phyloP scores from a whole-genome alignment of 192 early-diverging fungal species.

The Chytriomyces hyalinus region DNA sequence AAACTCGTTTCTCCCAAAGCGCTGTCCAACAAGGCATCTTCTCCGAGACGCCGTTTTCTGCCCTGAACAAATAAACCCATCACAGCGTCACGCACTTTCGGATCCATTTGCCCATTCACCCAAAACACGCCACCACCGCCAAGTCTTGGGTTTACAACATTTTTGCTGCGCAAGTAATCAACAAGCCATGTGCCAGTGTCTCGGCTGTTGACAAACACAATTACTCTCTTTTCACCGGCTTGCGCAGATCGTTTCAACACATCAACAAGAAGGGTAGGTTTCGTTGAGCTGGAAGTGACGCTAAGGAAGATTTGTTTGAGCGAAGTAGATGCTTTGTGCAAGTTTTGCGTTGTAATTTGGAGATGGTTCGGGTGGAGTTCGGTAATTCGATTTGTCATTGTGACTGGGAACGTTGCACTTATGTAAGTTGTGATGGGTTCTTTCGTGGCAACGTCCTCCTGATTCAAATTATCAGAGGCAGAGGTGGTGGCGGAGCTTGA shows the following conservation, averaged over 20 bases:
- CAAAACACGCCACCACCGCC: slow-evolving; percentile 15
- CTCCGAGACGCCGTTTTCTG: not conserved
- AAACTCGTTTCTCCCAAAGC: not conserved
- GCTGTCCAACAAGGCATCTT: slow-evolving; percentile 8
- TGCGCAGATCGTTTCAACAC: slow-evolving; percentile 64
- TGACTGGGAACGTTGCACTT: slow-evolving; percentile 61
- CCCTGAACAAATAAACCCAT: slow-evolving; percentile 6
- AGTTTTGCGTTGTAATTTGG: slow-evolving; percentile 76
- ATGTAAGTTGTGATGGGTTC: slow-evolving; percentile 30
- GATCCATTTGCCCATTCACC: slow-evolving; percentile 24
- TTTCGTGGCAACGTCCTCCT: slow-evolving; percentile 45
- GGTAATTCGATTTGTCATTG: slow-evolving; percentile 66
- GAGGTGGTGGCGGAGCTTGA: not conserved
- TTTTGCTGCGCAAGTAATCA: slow-evolving; percentile 37
- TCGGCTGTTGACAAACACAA: slow-evolving; percentile 87
- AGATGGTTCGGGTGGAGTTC: slow-evolving; percentile 52
- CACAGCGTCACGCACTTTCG: slow-evolving; percentile 17
- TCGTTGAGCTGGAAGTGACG: slow-evolving; percentile 67
- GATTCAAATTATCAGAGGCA: slow-evolving; percentile 34
- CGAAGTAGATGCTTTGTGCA: slow-evolving; percentile 79
- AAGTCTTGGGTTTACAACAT: not conserved
- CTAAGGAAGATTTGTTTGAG: slow-evolving; percentile 83
- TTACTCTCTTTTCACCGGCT: slow-evolving; percentile 63
- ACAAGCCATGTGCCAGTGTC: slow-evolving; percentile 37
- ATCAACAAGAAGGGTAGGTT: slow-evolving; percentile 74